phyloP scores from a whole-genome alignment of 1,284 basidiomycete species.

The Golubevia sp. region DNA sequence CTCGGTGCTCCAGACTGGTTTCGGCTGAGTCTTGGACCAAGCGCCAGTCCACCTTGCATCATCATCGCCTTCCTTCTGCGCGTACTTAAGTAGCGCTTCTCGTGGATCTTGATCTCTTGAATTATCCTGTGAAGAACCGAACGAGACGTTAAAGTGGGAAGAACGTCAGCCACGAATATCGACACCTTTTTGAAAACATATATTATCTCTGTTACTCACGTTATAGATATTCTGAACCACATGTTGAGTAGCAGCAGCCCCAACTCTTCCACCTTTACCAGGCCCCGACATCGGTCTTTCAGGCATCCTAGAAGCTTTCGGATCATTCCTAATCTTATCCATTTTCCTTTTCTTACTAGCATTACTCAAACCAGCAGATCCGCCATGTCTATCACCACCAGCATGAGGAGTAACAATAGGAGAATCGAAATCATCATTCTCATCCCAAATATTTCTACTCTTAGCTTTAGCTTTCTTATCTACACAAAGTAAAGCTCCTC shows the following conservation, averaged over 20 bases:
- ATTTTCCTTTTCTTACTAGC: slow-evolving; percentile 74
- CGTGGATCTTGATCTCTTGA: slow-evolving; percentile 72
- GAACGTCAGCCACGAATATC: slow-evolving; percentile 7
- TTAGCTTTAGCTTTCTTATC: slow-evolving; percentile 65
- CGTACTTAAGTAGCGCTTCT: slow-evolving; percentile 93
- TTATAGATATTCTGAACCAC: slow-evolving; percentile 89
- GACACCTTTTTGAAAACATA: slow-evolving; percentile 54
- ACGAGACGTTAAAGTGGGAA: not conserved
- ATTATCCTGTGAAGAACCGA: slow-evolving; percentile 18
- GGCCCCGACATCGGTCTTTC: slow-evolving; percentile 78
- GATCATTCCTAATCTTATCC: slow-evolving; percentile 84
- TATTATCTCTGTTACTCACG: slow-evolving; percentile 84
- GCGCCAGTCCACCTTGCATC: slow-evolving; percentile 82
- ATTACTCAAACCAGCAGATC: not conserved
- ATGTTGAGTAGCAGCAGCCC: slow-evolving; percentile 91
- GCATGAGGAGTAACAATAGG: slow-evolving; percentile 82
- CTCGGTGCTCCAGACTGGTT: slow-evolving; percentile 23
- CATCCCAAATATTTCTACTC: slow-evolving; percentile 71
- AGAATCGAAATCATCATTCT: slow-evolving; percentile 70
- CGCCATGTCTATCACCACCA: not conserved
- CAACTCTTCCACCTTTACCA: slow-evolving; percentile 88
- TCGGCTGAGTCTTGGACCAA: slow-evolving; percentile 64
- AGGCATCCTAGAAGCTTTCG: slow-evolving; percentile 68
- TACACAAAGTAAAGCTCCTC: slow-evolving; percentile 86
- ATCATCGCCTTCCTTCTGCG: slow-evolving; percentile 72